Base-by-base conservation (phyloP, 2,329 filamentous ascomycete species). In the Diaporthe helianthi region DNA sequence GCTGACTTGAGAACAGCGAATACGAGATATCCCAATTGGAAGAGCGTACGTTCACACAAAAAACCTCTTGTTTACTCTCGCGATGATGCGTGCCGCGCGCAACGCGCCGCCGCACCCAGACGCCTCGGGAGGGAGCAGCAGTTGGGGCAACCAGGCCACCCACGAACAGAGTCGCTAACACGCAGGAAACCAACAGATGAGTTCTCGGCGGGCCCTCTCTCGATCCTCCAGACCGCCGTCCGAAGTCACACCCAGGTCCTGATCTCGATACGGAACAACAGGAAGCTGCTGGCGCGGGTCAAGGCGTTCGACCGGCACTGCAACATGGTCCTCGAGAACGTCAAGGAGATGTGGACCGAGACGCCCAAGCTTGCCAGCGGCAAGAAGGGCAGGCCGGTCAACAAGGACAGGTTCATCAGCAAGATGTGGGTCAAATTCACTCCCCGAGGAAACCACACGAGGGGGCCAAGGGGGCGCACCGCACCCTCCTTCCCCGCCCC, bases 271-370 rank as follows among this genome's bases (percentile, higher is more conserved):
- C 94, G 96, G 74, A 98, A 97, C 88, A 98, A 98, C 86, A 92
- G 95, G 82, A 99, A 99, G 86, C 87, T 99, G 58, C 90, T 99
- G 67, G 96, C 95, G 64, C 92, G 96, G 73, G 95, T 99, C 78
- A 99, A 99, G 86, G 96, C 96, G 8, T 99, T 99, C 80, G 96
- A 99, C 83, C 88, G 96, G 71, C 96, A 99, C 83, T 98, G 94
- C 88, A 99, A 99, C 84, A 98, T 99, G 96, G 93, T 97, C 4
- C 85, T 98, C 58, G 94, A 97, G 85, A 97, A 97, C 75, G 94
- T 97, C 52, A 97, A 97, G 86, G 96, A 99, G 84, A 98, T 99
- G 95, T 99, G 96, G 96, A 98, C 94, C 12, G 96, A 99, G 84
- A 96, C 92, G 68, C 94, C 95, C 60, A 85, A 90, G 71, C 86